Base-by-base conservation (phyloP, 768 basidiomycete genomes). In the Hemileccinum impolitum region DNA sequence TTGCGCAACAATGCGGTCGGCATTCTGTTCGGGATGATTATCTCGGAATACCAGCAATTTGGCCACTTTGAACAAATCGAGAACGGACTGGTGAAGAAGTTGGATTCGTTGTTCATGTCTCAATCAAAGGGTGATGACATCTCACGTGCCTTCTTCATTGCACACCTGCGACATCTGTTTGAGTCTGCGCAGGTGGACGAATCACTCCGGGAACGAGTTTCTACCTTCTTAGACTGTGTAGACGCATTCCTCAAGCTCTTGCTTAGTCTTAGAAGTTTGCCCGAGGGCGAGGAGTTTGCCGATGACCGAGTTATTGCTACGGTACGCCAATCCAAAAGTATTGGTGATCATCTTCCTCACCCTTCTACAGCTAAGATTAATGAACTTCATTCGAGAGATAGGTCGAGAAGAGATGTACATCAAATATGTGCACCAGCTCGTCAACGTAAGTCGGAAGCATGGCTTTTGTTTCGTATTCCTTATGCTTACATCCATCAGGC, bases 301-400 rank as follows among this genome's bases (percentile, higher is more conserved):
- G 94, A 98, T 61, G 95, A 98, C 62, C 82, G 94, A 17, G 90
- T 94, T 18, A 91, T 92, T 62, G 92, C 92, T 11, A 94, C 93
- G 43, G 88, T 88, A 63, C 41, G 74, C 6, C 21, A 17, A 54
- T 39, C 44, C 7, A 25, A 32, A 35, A 19, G n/a, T n/a, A 18
- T 40, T 11, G 10, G 44, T 15, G 6, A 43, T 8, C 4, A 1
- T 43, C 39, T 28, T 49, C 55, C 14, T 63, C 50, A 60, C n/a
- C 12, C 45, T 23, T 17, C 25, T 43, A 31, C 51, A 90, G 88
- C 73, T 94, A 53, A 80, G 90, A 30, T 72, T 96, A 52, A 93
- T 96, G 87, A 91, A 93, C 65, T 96, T 94, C 67, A 92, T 95
- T 56, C 80, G 91, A 15, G 80, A 88, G 15, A 94, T 95, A 48